A percentile compares a stretch with the other conserved stretches of the same genome.
Conservation (phyloP, 108 stramenopile genomes). For the Nitzschia putrida region DNA sequence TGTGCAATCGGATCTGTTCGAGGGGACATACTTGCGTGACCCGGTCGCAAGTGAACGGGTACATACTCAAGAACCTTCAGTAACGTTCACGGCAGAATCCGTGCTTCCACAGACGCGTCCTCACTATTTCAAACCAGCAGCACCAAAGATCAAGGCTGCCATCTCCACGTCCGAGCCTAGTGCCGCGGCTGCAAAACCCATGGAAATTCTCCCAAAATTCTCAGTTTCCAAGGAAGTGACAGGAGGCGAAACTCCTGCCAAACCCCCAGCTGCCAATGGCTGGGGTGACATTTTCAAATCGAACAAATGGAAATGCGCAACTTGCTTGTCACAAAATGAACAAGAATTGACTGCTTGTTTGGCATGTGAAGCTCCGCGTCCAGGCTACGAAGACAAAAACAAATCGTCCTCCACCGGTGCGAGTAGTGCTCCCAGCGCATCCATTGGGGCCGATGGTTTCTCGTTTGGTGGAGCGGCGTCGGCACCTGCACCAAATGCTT, state of each 20-base stretch:
- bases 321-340: conserved; percentile 12
- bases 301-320: conserved; percentile 17
- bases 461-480: conserved; percentile 18
- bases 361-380: conserved; percentile 21
- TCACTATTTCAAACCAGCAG: too few relatives aligned
- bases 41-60: too few relatives aligned
- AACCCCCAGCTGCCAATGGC: background rate
- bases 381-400: conserved; percentile 10
- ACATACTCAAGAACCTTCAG: too few relatives aligned
- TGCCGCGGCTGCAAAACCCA: too few relatives aligned
- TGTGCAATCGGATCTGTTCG: too few relatives aligned
- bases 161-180: too few relatives aligned
- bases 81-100: too few relatives aligned
- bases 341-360: conserved; percentile 9
- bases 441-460: conserved; percentile 22
- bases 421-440: background rate
- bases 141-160: too few relatives aligned
- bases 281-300: conserved; percentile 32
- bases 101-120: too few relatives aligned
- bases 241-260: background rate
- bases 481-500: background rate
- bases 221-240: too few relatives aligned
- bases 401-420: background rate
- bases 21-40: too few relatives aligned
- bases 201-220: too few relatives aligned